phyloP scores from a whole-genome alignment of 192 early-diverging fungal genomes.

The Ramicandelaber brevisporus region DNA sequence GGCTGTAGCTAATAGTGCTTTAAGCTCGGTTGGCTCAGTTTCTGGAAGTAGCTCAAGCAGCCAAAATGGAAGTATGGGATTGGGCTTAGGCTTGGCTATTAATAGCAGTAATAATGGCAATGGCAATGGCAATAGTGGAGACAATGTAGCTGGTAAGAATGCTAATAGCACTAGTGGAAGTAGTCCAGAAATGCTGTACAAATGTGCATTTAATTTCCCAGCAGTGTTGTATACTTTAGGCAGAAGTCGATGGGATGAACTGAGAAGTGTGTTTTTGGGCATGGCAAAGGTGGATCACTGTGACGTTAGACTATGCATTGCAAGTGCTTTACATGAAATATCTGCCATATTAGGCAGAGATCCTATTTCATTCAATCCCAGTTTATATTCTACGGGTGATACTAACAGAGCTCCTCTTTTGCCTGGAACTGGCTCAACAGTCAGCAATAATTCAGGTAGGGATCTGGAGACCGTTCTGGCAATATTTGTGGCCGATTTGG shows the following conservation, averaged over 20 bases:
- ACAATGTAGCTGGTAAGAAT: neutral
- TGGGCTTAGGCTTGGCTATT: no score
- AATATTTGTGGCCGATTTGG: slow-evolving; percentile 15
- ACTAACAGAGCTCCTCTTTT: no score
- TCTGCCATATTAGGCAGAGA: slow-evolving; percentile 14
- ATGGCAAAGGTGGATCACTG: slow-evolving; percentile 17
- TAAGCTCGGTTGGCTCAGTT: slow-evolving; percentile 1
- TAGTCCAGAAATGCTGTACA: slow-evolving; percentile 12
- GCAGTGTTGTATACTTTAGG: slow-evolving; percentile 13
- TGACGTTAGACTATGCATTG: slow-evolving; percentile 16
- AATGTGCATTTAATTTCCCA: slow-evolving; percentile 18
- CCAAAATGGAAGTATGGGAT: no score
- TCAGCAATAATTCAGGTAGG: no score
- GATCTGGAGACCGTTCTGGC: slow-evolving; percentile 16
- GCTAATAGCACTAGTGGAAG: neutral
- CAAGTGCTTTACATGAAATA: slow-evolving; percentile 19
- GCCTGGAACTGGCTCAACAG: no score
- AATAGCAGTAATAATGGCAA: neutral
- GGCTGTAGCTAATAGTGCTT: neutral
- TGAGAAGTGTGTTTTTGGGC: slow-evolving; percentile 17
- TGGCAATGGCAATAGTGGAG: neutral
- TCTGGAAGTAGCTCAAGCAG: no score
- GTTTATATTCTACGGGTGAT: no score
- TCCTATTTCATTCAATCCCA: no score
- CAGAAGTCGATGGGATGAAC: slow-evolving; percentile 11